phyloP scores from a whole-genome alignment of 1,139 yeast species.

The Hemisphaericaspora xylanilytica region DNA sequence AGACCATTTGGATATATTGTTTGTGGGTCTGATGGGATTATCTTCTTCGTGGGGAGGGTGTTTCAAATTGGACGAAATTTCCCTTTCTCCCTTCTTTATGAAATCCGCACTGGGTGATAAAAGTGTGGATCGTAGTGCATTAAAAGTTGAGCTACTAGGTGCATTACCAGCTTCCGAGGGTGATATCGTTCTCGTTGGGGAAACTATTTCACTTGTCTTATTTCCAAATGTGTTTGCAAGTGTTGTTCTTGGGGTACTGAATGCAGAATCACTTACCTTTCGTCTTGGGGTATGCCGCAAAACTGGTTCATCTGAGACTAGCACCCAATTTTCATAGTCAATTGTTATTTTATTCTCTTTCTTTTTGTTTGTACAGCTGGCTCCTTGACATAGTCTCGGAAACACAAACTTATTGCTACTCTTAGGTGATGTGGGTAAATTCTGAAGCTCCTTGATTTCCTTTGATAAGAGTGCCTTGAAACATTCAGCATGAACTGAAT shows the following conservation, averaged over 20 bases:
- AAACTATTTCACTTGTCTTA: not conserved
- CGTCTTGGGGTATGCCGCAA: slow-evolving; percentile 10
- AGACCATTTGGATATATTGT: not conserved
- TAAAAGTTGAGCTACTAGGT: slow-evolving; percentile 1
- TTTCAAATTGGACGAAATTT: not conserved
- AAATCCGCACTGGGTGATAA: not conserved
- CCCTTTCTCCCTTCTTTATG: not conserved
- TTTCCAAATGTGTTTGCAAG: not conserved
- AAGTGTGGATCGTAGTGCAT: slow-evolving; percentile 2
- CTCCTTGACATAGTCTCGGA: slow-evolving; percentile 8
- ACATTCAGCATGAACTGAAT: slow-evolving; percentile 40
- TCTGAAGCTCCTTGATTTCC: slow-evolving; percentile 8
- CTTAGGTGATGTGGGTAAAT: slow-evolving; percentile 5
- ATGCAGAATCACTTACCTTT: slow-evolving; percentile 7
- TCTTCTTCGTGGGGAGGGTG: not conserved
- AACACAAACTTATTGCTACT: slow-evolving; percentile 3
- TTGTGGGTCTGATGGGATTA: not conserved
- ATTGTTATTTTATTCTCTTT: slow-evolving; percentile 7
- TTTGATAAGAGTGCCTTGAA: slow-evolving; percentile 16
- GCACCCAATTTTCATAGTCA: slow-evolving; percentile 9
- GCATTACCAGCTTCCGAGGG: not conserved
- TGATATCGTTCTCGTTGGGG: not conserved
- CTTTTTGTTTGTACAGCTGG: slow-evolving; percentile 11
- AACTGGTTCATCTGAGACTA: slow-evolving; percentile 2
- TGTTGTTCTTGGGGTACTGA: slow-evolving; percentile 8